These are phyloP conservation scores for Apiotrichum laibachii DNA, from an alignment of 1,284 basidiomycete genomes.

Conservation along the genomic window DNA sequence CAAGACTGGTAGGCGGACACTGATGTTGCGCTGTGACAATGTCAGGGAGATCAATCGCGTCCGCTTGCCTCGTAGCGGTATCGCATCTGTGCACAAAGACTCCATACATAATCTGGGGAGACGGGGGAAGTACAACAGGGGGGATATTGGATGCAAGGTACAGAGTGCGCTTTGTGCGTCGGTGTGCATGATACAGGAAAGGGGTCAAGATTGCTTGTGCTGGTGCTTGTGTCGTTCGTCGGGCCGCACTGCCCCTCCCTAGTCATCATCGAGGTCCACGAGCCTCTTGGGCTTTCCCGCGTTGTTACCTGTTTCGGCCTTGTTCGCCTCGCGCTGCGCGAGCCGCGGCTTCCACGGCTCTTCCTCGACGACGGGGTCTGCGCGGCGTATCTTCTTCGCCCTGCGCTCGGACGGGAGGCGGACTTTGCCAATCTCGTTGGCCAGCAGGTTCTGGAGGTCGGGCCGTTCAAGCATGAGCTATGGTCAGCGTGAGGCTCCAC, in stretches of 20 bases:
- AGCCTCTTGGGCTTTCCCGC: background rate
- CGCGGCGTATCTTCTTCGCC: background rate
- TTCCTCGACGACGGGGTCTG: background rate
- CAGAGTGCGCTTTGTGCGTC: too few relatives aligned
- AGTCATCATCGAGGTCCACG: conserved; percentile 3
- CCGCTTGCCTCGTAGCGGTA: too few relatives aligned
- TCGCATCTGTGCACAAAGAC: too few relatives aligned
- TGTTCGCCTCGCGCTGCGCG: background rate
- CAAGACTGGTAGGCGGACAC: too few relatives aligned
- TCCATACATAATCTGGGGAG: too few relatives aligned
- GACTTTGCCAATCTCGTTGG: conserved; percentile 39
- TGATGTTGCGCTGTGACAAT: too few relatives aligned
- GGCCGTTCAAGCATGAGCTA: conserved; percentile 34
- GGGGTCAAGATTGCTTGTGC: too few relatives aligned
- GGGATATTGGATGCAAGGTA: too few relatives aligned
- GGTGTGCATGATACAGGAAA: too few relatives aligned
- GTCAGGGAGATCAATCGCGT: too few relatives aligned
- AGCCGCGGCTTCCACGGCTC: conserved; percentile 9
- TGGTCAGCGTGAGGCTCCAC: background rate
- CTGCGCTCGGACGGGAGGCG: conserved; percentile 4
- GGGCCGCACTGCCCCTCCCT: too few relatives aligned
- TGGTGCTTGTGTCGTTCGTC: background rate
- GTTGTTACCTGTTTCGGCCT: background rate
- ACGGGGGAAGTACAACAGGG: too few relatives aligned
- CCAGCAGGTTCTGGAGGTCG: conserved; percentile 29